These are phyloP conservation scores for Cryptococcus amylolentus DNA, from an alignment of 1,284 basidiomycete species.

Conservation along the genomic window DNA sequence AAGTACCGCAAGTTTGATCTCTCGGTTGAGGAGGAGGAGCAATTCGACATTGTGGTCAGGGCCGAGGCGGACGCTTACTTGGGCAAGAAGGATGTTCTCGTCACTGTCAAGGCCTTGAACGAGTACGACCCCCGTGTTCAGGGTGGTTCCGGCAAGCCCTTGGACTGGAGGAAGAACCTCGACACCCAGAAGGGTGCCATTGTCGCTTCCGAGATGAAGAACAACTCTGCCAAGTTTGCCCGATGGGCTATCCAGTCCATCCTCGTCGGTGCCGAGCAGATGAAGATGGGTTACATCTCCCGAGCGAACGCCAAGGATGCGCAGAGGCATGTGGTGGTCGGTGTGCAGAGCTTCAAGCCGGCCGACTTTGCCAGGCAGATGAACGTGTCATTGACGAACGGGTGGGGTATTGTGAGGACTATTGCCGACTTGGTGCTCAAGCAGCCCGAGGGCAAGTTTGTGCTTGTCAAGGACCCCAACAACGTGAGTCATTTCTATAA, in stretches of 20 bases:
- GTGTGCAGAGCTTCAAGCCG: conserved; percentile 91
- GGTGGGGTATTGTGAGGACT: conserved; percentile 97
- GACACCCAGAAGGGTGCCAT: conserved; percentile 97
- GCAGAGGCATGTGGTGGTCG: conserved; percentile 91
- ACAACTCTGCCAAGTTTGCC: conserved; percentile 97
- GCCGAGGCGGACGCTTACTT: conserved; percentile 94
- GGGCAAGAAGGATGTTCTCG: conserved; percentile 58
- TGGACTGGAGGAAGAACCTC: conserved; percentile 94
- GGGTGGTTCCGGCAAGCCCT: conserved; percentile 62
- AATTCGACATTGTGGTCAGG: conserved; percentile 81
- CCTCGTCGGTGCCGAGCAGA: conserved; percentile 88
- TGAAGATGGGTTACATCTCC: conserved; percentile 96
- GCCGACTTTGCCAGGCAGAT: conserved; percentile 92
- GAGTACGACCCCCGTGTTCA: conserved; percentile 93
- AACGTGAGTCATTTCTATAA: conserved; percentile 59
- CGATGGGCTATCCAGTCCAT: conserved; percentile 97
- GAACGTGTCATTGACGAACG: conserved; percentile 91
- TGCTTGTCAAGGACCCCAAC: conserved; percentile 93
- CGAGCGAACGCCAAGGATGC: conserved; percentile 91
- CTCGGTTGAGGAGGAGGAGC: conserved; percentile 81
- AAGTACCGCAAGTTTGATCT: conserved; percentile 96
- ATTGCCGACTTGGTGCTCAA: conserved; percentile 89
- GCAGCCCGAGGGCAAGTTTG: conserved; percentile 94
- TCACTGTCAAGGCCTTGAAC: conserved; percentile 92
- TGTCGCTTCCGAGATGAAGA: conserved; percentile 99